These are phyloP conservation scores for Voacanga thouarsii DNA, from an alignment of 257 asterid genomes.

Conservation along the genomic window DNA sequence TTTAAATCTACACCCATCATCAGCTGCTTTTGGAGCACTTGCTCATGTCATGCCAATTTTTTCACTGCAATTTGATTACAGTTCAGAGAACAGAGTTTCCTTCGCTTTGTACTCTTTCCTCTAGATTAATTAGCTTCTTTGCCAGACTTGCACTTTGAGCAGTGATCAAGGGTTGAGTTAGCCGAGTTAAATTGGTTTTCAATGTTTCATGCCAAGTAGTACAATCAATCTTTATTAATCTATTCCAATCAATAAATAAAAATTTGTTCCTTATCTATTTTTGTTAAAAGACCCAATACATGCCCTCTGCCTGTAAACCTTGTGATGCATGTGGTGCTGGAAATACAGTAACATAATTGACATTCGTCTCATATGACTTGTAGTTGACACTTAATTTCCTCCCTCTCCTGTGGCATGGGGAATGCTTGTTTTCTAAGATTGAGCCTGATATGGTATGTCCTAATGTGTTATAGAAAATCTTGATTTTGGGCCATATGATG, in stretches of 20 bases:
- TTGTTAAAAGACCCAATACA: not conserved
- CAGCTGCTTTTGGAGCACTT: not conserved
- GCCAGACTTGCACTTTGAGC: not conserved
- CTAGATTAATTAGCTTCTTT: not conserved
- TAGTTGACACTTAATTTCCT: not conserved
- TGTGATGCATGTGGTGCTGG: not conserved
- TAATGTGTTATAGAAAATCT: not conserved
- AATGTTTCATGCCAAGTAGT: not conserved
- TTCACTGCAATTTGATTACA: not conserved
- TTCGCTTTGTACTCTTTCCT: constrained; percentile 1
- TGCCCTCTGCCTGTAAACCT: not conserved
- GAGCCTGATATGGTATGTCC: not conserved
- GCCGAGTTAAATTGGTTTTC: not conserved
- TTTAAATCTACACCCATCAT: not conserved
- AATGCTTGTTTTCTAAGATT: not conserved
- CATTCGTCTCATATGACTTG: not conserved
- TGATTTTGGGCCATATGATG: not conserved
- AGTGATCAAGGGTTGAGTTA: not conserved
- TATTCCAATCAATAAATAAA: not conserved
- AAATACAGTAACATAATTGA: not conserved
- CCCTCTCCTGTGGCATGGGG: not conserved
- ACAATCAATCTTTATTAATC: not conserved
- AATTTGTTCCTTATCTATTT: not conserved
- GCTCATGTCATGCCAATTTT: not conserved
- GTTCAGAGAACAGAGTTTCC: not conserved